Evolutionary conservation across 208 protist genomes (phyloP).

Genomic region (Trypanosoma melophagium): DNA sequence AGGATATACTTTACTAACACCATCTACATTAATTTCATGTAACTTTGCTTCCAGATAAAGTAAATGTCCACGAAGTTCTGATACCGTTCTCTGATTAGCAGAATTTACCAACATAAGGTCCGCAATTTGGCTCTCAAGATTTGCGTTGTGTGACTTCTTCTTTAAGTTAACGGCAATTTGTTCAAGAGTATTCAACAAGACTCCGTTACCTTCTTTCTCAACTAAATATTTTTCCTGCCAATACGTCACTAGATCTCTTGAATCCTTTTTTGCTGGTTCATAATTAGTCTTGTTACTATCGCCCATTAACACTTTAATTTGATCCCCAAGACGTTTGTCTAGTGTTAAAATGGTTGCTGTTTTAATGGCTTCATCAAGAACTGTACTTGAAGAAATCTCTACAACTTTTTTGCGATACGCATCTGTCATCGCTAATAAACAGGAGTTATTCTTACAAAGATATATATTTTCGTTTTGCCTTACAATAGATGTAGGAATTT

Average conservation of each 20-base stretch:
- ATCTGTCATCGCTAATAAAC: slow-evolving; percentile 26
- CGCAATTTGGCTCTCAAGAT: not conserved
- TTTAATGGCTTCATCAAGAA: not conserved
- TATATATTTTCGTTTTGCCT: slow-evolving; percentile 2
- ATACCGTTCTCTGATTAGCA: too few species aligned
- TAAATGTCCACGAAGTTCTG: slow-evolving; percentile 7
- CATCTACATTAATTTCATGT: not conserved
- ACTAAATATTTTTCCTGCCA: slow-evolving; percentile 17
- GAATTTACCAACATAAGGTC: not conserved
- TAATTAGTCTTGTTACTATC: not conserved
- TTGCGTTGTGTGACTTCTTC: not conserved
- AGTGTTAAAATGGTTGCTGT: slow-evolving; percentile 9
- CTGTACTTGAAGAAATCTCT: slow-evolving; percentile 7
- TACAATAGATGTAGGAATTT: not conserved
- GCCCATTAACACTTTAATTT: not conserved
- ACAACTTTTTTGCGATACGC: slow-evolving; percentile 19
- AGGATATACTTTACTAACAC: not conserved
- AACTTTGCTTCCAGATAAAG: slow-evolving; percentile 14
- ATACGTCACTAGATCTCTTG: slow-evolving; percentile 4
- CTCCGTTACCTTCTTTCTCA: slow-evolving; percentile 15
- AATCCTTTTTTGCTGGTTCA: not conserved
- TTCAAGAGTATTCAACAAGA: slow-evolving; percentile 19
- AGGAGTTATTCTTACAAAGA: slow-evolving; percentile 8
- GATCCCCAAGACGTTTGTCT: slow-evolving; percentile 24
- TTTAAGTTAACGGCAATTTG: not conserved